A percentile compares a stretch with the other conserved stretches of the same genome.
Evolutionary conservation across 2,329 filamentous ascomycete genomes (phyloP).

Genomic region (Reticulascus tulasneorum): DNA sequence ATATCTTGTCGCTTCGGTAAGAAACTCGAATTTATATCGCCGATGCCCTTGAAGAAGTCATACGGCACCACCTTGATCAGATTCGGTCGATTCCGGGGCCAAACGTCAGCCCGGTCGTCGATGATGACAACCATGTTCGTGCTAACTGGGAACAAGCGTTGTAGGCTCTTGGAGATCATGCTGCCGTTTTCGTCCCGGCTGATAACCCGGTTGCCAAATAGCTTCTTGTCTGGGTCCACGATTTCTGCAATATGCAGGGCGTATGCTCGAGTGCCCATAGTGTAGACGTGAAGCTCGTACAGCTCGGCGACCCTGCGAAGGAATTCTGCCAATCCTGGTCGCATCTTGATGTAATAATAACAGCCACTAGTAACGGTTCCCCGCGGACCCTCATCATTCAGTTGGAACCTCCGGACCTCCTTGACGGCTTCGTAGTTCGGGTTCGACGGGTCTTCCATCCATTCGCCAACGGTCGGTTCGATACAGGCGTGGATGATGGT

Average conservation of each 20-base stretch:
- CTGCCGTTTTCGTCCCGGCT: conserved; percentile 96
- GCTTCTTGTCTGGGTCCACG: conserved; percentile 81
- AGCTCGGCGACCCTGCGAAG: conserved; percentile 71
- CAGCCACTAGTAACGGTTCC: conserved; percentile 62
- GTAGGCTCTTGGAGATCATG: conserved; percentile 83
- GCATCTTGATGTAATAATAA: conserved; percentile 98
- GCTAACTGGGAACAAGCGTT: conserved; percentile 89
- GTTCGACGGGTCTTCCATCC: conserved; percentile 83
- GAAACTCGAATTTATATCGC: conserved; percentile 98
- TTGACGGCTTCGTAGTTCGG: conserved; percentile 90
- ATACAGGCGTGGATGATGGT: conserved; percentile 98
- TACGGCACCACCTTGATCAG: conserved; percentile 93
- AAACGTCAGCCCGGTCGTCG: conserved; percentile 93
- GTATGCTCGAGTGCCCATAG: conserved; percentile 98
- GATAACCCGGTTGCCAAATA: conserved; percentile 92
- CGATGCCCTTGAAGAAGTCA: conserved; percentile 97
- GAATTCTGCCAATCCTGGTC: conserved; percentile 80
- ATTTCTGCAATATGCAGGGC: conserved; percentile 88
- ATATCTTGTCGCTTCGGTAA: conserved; percentile 71
- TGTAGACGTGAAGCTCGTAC: conserved; percentile 97
- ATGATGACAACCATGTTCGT: conserved; percentile 99
- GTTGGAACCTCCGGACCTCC: conserved; percentile 82
- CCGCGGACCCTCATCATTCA: conserved; percentile 77
- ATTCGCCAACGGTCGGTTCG: conserved; percentile 92
- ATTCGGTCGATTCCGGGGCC: conserved; percentile 85